Base-by-base conservation (phyloP, 352 stramenopile species). In the Achlya hypogyna region DNA sequence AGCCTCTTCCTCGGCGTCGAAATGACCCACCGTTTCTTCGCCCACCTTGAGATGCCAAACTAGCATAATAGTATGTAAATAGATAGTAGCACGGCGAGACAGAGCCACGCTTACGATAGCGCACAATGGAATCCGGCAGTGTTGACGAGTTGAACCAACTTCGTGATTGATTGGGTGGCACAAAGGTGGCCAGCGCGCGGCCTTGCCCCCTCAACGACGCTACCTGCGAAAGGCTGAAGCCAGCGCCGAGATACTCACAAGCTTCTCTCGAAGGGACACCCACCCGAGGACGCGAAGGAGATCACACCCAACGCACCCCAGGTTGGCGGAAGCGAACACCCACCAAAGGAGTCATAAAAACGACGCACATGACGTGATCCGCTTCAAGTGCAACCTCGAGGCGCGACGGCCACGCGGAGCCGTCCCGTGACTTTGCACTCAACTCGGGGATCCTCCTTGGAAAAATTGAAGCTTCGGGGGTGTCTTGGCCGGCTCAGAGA, bases 1-100 rank as follows among this genome's bases (percentile, higher is more conserved):
- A 90, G 85, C 65, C 81, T 96, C 10, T 95, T 96, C 71, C 74
- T 96, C 1, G 88, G 88, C n/a, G 84, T 93, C 22, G 86, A 95
- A 63, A 90, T 92, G 82, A 91, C 85, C 22, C 82, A 93, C 66
- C 84, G 82, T 42, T 53, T 89, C 40, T 91, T 91, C 59, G 60
- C 60, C 1, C 60, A 67, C 28, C n/a, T 67, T 31, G 60, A 67
- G 32, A 22, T 56, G 10, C n/a, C 12, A 10, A 56, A 35, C 31
- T 56, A 56, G 49, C 16, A 56, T 38, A 56, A 20, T 56, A 56
- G 49, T 27, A 16, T 38, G 49, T 38, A 10, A 10, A 56, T 56
- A 56, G 49, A 56, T n/a, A 22, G 49, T 38, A 22, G 38, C 38
- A n/a, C n/a, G n/a, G n/a, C n/a, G n/a, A n/a, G n/a, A n/a, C n/a